Conservation (phyloP, 225 moss, liverwort and hornwort species). For the Pseudoscleropodium purum region DNA sequence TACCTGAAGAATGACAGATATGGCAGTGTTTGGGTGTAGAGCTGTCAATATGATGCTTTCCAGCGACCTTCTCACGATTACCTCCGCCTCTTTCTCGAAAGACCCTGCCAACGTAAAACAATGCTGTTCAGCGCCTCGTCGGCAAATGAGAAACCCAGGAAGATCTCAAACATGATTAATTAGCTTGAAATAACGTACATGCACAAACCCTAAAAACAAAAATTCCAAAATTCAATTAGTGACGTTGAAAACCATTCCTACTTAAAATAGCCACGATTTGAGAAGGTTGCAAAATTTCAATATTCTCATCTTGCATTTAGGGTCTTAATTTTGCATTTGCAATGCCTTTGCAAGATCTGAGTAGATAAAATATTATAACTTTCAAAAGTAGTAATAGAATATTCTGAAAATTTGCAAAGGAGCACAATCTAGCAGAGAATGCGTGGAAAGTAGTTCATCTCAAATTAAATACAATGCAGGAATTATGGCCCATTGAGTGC, state of each 20-base stretch:
- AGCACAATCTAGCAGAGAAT: neutral
- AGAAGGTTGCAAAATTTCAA: neutral
- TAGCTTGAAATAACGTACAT: neutral
- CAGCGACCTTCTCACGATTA: slow-evolving; percentile 66
- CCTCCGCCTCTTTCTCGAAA: slow-evolving; percentile 86
- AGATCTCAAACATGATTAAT: neutral
- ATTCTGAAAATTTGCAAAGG: neutral
- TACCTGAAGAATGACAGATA: slow-evolving; percentile 95
- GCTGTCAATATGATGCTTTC: slow-evolving; percentile 67
- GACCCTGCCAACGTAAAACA: slow-evolving; percentile 36
- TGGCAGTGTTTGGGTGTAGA: slow-evolving; percentile 84
- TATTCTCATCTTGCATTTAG: neutral
- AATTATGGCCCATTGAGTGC: neutral
- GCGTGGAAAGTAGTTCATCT: neutral
- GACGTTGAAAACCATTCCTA: neutral
- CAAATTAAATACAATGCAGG: neutral
- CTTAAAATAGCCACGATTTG: neutral
- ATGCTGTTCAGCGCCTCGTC: neutral
- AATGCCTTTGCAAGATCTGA: neutral
- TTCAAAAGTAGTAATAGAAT: neutral
- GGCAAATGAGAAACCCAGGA: neutral
- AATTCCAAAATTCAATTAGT: neutral
- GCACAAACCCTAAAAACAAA: neutral
- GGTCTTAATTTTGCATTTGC: neutral
- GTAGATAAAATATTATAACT: neutral